Conservation (phyloP, 352 stramenopile species). For the Heterotrichella gracilis region DNA sequence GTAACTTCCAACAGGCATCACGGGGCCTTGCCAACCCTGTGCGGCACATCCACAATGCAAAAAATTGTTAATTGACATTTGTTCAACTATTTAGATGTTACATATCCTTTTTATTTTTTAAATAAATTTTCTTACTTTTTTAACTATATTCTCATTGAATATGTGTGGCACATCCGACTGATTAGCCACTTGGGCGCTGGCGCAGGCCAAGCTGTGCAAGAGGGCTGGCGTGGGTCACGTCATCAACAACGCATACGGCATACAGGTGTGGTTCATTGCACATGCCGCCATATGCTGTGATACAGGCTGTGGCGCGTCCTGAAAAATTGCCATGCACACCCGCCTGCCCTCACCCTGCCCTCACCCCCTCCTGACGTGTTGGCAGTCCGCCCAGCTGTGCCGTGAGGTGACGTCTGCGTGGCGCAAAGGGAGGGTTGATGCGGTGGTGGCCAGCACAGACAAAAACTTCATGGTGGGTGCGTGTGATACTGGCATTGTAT, state of each 20-base stretch:
- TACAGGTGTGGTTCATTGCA: conserved; percentile 62
- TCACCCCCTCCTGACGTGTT: background rate
- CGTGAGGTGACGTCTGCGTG: background rate
- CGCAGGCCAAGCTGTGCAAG: conserved; percentile 44
- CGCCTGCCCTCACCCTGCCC: background rate
- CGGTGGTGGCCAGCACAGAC: conserved; percentile 80
- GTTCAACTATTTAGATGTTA: no score
- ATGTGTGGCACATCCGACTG: no score
- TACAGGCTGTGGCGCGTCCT: no score
- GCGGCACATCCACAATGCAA: no score
- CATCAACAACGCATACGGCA: conserved; percentile 95
- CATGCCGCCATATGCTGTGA: no score
- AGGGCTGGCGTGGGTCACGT: conserved; percentile 49
- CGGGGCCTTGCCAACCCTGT: no score
- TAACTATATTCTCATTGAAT: no score
- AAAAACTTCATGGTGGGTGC: conserved; percentile 97
- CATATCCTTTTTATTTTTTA: no score
- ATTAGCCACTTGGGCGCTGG: no score
- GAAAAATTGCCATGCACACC: conserved; percentile 28
- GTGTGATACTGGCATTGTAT: conserved; percentile 51
- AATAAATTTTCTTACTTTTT: no score
- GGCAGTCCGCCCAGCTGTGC: background rate
- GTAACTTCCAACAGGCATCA: no score
- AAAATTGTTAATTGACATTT: no score
- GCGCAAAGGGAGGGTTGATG: conserved; percentile 31